Percentiles rank a stretch among this genome's conserved stretches.
Evolutionary conservation across 805 yeast species (phyloP).

Genomic region (Metschnikowia chrysomelidarum): DNA sequence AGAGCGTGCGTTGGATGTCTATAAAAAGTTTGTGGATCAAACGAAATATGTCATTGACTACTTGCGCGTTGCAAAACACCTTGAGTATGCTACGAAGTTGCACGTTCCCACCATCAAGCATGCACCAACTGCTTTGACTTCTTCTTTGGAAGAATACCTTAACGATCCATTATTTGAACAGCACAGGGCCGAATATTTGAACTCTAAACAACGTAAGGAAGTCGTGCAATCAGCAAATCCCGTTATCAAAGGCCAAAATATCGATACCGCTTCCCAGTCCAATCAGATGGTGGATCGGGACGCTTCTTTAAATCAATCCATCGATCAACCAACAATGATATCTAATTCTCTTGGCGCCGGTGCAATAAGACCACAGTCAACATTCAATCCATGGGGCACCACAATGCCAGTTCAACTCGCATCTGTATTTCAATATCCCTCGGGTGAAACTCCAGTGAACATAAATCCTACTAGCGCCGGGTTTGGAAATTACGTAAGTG

Average conservation of each 20-base stretch:
- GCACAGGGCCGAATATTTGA: conserved; percentile 74
- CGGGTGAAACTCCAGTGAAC: conserved; percentile 6
- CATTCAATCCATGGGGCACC: conserved; percentile 41
- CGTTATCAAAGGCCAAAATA: no score
- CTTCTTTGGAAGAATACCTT: conserved; percentile 83
- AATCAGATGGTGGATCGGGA: no score
- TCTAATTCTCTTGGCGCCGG: conserved; percentile 33
- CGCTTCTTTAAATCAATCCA: no score
- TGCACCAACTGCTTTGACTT: conserved; percentile 91
- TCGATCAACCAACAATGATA: no score
- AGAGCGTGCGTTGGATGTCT: conserved; percentile 77
- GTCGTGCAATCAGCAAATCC: no score
- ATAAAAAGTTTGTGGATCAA: conserved; percentile 79
- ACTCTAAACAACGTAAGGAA: conserved; percentile 67
- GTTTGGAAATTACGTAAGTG: conserved; percentile 49
- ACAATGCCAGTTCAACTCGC: conserved; percentile 13
- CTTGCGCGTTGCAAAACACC: conserved; percentile 83
- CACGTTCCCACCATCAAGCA: conserved; percentile 95
- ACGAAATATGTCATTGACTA: conserved; percentile 87
- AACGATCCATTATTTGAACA: conserved; percentile 81
- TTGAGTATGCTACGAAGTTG: conserved; percentile 81
- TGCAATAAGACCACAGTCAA: no score
- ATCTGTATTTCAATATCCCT: conserved; percentile 9
- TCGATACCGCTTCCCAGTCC: no score
- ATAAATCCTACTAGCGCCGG: conserved; percentile 54